Base-by-base conservation (phyloP, 2,329 filamentous ascomycete genomes). In the Fusarium sp. region DNA sequence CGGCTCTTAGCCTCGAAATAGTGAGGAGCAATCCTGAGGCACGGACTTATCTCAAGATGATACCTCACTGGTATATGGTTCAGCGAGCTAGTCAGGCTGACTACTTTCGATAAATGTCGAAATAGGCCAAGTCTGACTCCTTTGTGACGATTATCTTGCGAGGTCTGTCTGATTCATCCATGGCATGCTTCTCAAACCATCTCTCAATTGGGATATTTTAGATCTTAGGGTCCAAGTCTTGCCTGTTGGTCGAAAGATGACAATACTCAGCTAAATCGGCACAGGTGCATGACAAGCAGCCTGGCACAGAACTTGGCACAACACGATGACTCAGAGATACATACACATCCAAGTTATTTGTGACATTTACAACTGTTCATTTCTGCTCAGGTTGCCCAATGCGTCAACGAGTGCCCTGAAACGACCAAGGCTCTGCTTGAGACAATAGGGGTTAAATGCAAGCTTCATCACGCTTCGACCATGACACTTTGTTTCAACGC, bases 21-120 rank as follows among this genome's bases (percentile, higher is more conserved):
- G 4, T 7, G n/a, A 12, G 3, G 20, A 8, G 2, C 11, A 4
- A 3, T 3, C 20, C 16, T 3, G 2, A 22, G 13, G 2, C n/a
- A 15, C 15, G 6, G 8, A 2, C n/a, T 20, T 20, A 7, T 20
- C 12, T 33, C 15, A 18, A 50, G 16, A 24, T 3, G 4, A 24
- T 7, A 9, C 11, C 22, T 6, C 4, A 24, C 2, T 33, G 22
- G 16, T 7, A 6, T 18, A 14, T 14, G 47, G 12, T 5, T 24
- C 3, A 8, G 8, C 12, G 3, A 20, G 2, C 15, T 33, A 16
- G 9, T 15, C 12, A 26, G 16, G 20, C 33, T 47, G n/a, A 6
- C 12, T 8, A 10, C 30, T 35, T 50, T 24, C 16, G 2, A 8
- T 12, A 8, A 8, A 6, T 4, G 9, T 35, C 6, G 3, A 35